These are phyloP conservation scores for Cyclospora cayetanensis DNA, from an alignment of 169 alveolate species.

Conservation along the genomic window DNA sequence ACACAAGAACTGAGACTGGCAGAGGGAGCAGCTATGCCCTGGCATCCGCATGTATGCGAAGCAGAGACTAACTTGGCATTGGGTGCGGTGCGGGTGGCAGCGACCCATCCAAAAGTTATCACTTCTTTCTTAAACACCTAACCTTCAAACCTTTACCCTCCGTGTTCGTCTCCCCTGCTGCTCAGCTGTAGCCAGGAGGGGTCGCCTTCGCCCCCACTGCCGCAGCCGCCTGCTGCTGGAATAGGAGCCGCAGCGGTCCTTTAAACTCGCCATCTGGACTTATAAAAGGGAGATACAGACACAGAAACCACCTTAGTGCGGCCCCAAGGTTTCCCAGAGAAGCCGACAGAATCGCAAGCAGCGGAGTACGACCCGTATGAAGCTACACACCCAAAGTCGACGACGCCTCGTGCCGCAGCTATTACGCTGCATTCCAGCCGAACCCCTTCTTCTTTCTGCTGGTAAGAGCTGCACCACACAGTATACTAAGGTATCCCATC, in stretches of 20 bases:
- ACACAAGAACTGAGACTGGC: background rate
- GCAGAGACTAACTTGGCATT: background rate
- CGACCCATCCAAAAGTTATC: background rate
- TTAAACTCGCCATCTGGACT: background rate
- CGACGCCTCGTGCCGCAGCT: background rate
- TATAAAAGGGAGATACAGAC: background rate
- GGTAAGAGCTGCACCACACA: too few relatives aligned
- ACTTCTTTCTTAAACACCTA: background rate
- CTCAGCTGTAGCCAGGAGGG: background rate
- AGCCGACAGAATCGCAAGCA: background rate
- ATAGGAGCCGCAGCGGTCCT: background rate
- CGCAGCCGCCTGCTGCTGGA: constrained; percentile 7
- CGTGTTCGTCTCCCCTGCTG: background rate
- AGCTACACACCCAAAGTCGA: background rate
- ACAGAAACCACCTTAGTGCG: background rate
- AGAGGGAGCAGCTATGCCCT: background rate
- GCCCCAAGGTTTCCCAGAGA: background rate
- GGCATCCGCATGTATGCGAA: background rate
- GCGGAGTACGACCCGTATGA: background rate
- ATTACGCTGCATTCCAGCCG: background rate
- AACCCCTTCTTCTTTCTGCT: background rate
- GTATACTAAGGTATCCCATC: too few relatives aligned
- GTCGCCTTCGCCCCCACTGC: constrained; percentile 8
- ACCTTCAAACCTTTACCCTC: background rate
- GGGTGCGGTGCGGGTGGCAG: constrained; percentile 20